phyloP scores from a whole-genome alignment of 164 flowering plant species.

The Aristolochia contorta region DNA sequence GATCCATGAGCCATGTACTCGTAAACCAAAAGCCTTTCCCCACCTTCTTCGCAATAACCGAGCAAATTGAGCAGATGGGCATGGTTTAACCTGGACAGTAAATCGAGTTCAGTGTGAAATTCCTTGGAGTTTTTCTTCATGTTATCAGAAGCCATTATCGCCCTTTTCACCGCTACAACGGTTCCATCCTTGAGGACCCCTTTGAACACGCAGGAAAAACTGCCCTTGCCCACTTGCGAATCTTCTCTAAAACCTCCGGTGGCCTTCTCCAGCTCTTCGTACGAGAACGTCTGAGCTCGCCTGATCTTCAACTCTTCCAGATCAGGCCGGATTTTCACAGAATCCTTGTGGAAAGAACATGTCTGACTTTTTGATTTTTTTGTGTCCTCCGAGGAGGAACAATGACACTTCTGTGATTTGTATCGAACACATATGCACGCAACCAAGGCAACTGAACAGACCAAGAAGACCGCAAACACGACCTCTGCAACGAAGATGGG shows the following conservation, averaged over 20 bases:
- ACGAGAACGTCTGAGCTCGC: constrained; percentile 65
- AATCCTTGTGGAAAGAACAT: constrained; percentile 32
- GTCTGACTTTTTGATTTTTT: constrained; percentile 23
- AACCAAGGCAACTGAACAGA: constrained; percentile 37
- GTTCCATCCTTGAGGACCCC: constrained; percentile 79
- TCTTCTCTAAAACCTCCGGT: constrained; percentile 83
- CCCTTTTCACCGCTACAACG: constrained; percentile 82
- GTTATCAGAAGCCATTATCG: constrained; percentile 50
- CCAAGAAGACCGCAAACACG: constrained; percentile 53
- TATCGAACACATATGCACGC: constrained; percentile 63
- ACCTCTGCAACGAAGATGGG: constrained; percentile 70
- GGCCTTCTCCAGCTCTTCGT: constrained; percentile 79
- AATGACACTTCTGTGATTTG: constrained; percentile 55
- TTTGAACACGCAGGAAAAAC: constrained; percentile 83
- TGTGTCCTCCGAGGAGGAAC: constrained; percentile 21
- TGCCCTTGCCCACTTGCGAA: constrained; percentile 80
- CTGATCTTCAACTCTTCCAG: constrained; percentile 67
- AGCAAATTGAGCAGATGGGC: constrained; percentile 85
- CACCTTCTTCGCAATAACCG: constrained; percentile 95
- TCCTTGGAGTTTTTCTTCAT: constrained; percentile 75
- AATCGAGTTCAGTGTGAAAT: constrained; percentile 80
- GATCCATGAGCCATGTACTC: constrained; percentile 99
- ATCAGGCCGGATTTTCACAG: constrained; percentile 51
- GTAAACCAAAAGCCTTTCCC: constrained; percentile 87
- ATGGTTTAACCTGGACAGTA: constrained; percentile 82